Evolutionary conservation across 306 rosid species (phyloP), one percentile per base, ranked within the genome.

Genomic region (Corylus heterophylla): DNA sequence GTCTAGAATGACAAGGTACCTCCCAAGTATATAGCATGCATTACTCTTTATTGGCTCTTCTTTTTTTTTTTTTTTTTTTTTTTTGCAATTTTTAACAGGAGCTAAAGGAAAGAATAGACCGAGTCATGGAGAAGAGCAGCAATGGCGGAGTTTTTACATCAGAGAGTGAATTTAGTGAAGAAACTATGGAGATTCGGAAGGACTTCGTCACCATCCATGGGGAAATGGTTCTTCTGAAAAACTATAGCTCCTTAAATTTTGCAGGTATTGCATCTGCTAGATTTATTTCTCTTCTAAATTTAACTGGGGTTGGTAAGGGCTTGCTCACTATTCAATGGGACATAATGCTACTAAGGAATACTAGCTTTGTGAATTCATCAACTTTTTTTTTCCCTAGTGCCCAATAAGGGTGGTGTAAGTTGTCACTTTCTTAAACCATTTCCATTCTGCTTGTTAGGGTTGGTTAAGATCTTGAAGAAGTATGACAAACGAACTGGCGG

Each of bases 161-260:
- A 3, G 97, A 93, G 69, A 82, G 84, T 52, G 94, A 93, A 82
- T 95, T 95, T 78, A 91, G 98, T 80, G 90, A 95, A 85, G 99
- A 95, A 87, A 89, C 90, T 89, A 95, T 95, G 99, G 95, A 89
- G 73, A 95, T 93, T 44, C 94, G 96, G 76, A 93, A 81, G 90
- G 98, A 93, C 86, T 93, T 95, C 20, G 99, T 95, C 74, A 84
- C 94, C 83, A 91, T 95, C 83, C 99, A 95, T 80, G 99, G 99
- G 82, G 91, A 89, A 85, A 93, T 95, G 98, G 98, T 93, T 84
- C 98, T 95, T 67, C 94, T 95, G 1, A 93, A 93, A 86, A 95
- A 88, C 80, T 95, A 93, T 80, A 95, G 99, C 80, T 95, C 98
- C 80, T 81, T 95, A 83, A 95, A 95, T 84, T 95, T 95, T 87